Conservation (phyloP, 768 basidiomycete species). For the Serendipita sp. region DNA sequence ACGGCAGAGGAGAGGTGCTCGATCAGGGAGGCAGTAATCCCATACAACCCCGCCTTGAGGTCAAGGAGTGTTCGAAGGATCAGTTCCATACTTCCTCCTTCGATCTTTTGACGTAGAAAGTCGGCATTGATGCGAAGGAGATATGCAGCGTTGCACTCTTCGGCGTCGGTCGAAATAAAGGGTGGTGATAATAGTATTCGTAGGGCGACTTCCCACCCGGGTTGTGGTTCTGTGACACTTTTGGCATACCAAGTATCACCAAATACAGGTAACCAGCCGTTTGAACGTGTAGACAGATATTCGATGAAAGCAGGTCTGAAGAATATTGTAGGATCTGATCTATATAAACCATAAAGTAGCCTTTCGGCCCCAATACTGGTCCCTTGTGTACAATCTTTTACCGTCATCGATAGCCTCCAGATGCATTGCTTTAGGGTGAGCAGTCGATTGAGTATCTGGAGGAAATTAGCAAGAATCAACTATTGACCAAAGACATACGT, state of each 20-base stretch:
- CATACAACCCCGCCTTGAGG: background rate
- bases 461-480: conserved; percentile 7
- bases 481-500: conserved; percentile 27
- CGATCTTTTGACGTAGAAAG: background rate
- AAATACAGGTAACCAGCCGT: background rate
- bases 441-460: conserved; percentile 58
- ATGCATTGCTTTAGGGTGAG: conserved; percentile 28
- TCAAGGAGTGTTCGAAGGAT: background rate
- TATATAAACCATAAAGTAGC: background rate
- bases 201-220: background rate
- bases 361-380: background rate
- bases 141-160: background rate
- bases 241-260: background rate
- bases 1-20: background rate
- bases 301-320: background rate
- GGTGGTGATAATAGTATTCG: background rate
- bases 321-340: background rate
- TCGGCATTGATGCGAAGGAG: background rate
- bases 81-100: background rate
- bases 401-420: conserved; percentile 1
- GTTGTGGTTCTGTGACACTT: background rate
- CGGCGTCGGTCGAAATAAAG: background rate
- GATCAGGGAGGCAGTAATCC: background rate
- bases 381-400: conserved; percentile 2
- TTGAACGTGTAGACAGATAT: background rate